A percentile compares a stretch with the other conserved stretches of the same genome.
Evolutionary conservation across 768 basidiomycete species (phyloP).

Genomic region (Hemileccinum impolitum): DNA sequence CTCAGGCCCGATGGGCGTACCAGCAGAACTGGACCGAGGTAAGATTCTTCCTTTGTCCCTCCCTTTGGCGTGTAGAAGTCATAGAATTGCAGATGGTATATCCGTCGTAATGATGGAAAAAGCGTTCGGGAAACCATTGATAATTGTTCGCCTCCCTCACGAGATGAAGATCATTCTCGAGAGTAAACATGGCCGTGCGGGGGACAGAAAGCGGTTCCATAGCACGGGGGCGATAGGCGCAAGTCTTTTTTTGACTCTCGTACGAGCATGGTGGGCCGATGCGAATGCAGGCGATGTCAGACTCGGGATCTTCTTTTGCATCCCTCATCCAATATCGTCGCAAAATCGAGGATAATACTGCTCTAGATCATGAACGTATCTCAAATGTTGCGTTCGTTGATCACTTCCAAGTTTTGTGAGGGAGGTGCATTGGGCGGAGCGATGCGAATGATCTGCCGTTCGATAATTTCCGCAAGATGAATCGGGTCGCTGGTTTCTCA

Average conservation of each 20-base stretch:
- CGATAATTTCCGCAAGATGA: slow-evolving; percentile 9
- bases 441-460: slow-evolving; percentile 14
- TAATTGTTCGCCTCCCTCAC: slow-evolving; percentile 27
- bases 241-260: slow-evolving; percentile 2
- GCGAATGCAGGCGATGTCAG: slow-evolving; percentile 6
- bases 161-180: slow-evolving; percentile 36
- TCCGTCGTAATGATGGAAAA: slow-evolving; percentile 27
- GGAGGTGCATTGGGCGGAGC: background rate
- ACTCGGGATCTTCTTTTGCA: background rate
- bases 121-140: slow-evolving; percentile 23
- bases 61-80: slow-evolving; percentile 47
- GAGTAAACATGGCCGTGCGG: slow-evolving; percentile 34
- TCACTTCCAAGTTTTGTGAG: background rate
- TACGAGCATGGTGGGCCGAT: slow-evolving; percentile 16
- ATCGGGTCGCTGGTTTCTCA: slow-evolving; percentile 2
- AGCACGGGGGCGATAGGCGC: background rate
- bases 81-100: slow-evolving; percentile 50
- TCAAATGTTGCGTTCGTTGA: background rate
- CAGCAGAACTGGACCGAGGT: slow-evolving; percentile 44
- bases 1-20: slow-evolving; percentile 29
- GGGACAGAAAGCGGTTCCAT: background rate
- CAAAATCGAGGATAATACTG: background rate
- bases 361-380: background rate
- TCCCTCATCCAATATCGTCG: background rate
- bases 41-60: background rate